Conservation (phyloP, 2,329 filamentous ascomycete genomes). For the Orbilia ellipsospora region DNA sequence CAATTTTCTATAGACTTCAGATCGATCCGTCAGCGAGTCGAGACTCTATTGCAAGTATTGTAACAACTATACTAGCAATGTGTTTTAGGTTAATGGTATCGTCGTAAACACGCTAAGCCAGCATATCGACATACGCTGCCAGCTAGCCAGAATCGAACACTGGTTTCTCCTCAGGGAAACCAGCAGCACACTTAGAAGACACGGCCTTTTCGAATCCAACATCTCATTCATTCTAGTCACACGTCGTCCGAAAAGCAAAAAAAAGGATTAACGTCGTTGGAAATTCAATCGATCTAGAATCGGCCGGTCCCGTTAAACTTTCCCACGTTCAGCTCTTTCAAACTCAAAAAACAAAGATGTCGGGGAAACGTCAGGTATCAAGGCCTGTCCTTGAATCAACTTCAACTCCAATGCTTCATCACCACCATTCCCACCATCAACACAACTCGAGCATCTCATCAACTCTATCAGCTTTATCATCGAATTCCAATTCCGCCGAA, state of each 20-base stretch:
- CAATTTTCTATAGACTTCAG: neutral
- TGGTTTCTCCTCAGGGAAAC: constrained; percentile 2
- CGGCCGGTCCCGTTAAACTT: neutral
- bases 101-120: constrained; percentile 6
- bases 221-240: too few species aligned
- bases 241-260: too few species aligned
- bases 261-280: too few species aligned
- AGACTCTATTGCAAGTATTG: too few species aligned
- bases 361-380: constrained; percentile 41
- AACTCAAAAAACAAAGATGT: constrained; percentile 25
- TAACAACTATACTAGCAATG: constrained; percentile 6
- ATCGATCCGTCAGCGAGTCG: neutral
- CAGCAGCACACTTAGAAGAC: neutral
- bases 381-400: constrained; percentile 38
- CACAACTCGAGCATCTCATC: constrained; percentile 37
- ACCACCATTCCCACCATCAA: constrained; percentile 25
- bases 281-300: constrained; percentile 12
- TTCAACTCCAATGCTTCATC: constrained; percentile 26
- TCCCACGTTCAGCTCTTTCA: neutral
- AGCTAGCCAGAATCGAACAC: constrained; percentile 5
- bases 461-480: constrained; percentile 26
- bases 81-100: constrained; percentile 18
- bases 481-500: constrained; percentile 14
- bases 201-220: too few species aligned
- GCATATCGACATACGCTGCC: neutral